Conservation (phyloP, 306 rosid genomes). For the Carpinus fangiana region DNA sequence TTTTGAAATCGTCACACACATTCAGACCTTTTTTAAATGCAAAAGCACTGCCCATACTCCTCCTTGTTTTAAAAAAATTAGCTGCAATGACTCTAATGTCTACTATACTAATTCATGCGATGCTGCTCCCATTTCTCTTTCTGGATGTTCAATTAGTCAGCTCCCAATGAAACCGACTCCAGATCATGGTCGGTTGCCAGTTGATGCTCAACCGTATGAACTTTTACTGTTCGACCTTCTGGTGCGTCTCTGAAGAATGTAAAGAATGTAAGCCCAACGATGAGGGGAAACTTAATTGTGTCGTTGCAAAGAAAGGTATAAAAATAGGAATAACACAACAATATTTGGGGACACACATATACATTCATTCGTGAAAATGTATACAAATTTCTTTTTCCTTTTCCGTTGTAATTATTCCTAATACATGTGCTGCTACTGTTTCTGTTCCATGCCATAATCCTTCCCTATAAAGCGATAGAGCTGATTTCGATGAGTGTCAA, state of each 20-base stretch:
- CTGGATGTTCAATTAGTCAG: slow-evolving; percentile 20
- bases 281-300: slow-evolving; percentile 21
- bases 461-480: too few relatives aligned
- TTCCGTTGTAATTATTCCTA: too few relatives aligned
- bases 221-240: background rate
- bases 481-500: too few relatives aligned
- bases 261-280: too few relatives aligned
- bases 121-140: background rate
- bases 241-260: background rate
- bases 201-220: background rate
- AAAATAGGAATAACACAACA: too few relatives aligned
- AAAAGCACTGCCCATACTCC: background rate
- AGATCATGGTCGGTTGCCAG: background rate
- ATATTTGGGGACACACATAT: too few relatives aligned
- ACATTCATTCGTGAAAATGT: too few relatives aligned
- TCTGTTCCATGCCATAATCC: too few relatives aligned
- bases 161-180: slow-evolving; percentile 27
- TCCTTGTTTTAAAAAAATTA: too few relatives aligned
- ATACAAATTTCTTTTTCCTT: too few relatives aligned
- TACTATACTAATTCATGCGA: background rate
- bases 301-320: slow-evolving; percentile 16
- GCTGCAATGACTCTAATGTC: background rate
- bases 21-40: slow-evolving; percentile 17
- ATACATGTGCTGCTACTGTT: background rate
- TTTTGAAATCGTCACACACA: too few relatives aligned